A percentile compares a stretch with the other conserved stretches of the same genome.
phyloP scores from a whole-genome alignment of 371 early-diverging fungal species.

The Lichtheimia corymbifera region DNA sequence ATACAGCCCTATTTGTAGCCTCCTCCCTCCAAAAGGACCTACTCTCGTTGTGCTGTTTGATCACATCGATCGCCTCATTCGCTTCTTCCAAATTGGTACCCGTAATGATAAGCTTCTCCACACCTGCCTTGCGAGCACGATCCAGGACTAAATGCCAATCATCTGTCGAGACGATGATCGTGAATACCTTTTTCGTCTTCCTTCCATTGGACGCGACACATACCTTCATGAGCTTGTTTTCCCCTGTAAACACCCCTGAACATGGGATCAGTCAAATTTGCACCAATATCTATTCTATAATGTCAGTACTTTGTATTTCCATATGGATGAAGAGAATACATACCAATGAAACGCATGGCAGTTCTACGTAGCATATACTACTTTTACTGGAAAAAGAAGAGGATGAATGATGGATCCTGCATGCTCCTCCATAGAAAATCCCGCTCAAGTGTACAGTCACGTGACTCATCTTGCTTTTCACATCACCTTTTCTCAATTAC shows the following conservation, averaged over 20 bases:
- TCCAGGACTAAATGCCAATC: constrained; percentile 67
- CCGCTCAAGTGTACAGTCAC: no score
- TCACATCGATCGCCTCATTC: constrained; percentile 43
- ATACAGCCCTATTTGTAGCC: no score
- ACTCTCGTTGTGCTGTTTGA: constrained; percentile 7
- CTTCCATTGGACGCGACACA: background rate
- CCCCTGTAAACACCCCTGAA: constrained; percentile 83
- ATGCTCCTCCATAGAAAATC: no score
- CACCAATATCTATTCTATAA: constrained; percentile 67
- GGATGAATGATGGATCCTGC: no score
- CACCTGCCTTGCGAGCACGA: constrained; percentile 67
- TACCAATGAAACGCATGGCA: constrained; percentile 21
- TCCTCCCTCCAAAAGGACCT: background rate
- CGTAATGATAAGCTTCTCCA: constrained; percentile 76
- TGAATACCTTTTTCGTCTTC: background rate
- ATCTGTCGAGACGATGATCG: constrained; percentile 36
- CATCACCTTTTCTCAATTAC: no score
- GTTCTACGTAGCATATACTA: background rate
- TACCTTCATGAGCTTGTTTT: constrained; percentile 71
- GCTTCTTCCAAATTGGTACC: constrained; percentile 72
- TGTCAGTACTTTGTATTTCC: background rate
- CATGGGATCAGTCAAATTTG: constrained; percentile 84
- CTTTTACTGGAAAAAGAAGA: background rate
- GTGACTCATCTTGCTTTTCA: no score
- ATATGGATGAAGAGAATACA: background rate